Evolutionary conservation across 169 alveolate genomes (phyloP), one percentile per base, ranked within the genome.

Genomic region (Plasmodium cynomolgi): DNA sequence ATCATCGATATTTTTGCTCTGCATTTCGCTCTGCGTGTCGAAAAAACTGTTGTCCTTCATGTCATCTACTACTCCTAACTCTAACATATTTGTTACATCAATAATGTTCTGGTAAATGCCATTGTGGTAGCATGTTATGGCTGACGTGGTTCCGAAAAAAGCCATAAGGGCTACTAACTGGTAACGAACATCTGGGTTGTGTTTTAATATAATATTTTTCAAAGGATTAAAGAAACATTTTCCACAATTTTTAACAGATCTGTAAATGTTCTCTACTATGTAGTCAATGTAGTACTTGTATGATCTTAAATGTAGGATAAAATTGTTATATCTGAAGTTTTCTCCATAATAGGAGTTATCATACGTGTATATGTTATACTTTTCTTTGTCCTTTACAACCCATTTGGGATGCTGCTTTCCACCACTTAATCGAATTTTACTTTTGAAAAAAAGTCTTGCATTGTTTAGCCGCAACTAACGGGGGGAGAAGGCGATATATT

Each of bases 121-220:
- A 81, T 96, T 96, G 84, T 93, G 97, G 85, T 92, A 91, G 20
- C 91, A 58, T 31, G 98, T 97, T 62, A 97, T 96, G 15, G 95
- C 96, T 92, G 97, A 92, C 29, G 98, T 95, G 2, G 98, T 97
- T 37, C 91, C 93, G 79, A 96, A 92, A 95, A 97, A 97, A n/a
- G 98, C 92, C 54, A 95, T 80, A 44, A 97, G 96, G 20, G 98
- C 98, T 50, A 96, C 97, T 79, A 97, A 92, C 92, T 97, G 98
- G 86, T 96, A 96, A 88, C 98, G 96, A 88, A 97, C 82, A 81
- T 97, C 98, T 20, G 98, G 98, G 93, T 97, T 97, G 88, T 97
- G 98, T 81, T 88, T 96, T 47, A 91, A 82, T 26, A 96, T 96
- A 73, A 96, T 72, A 47, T 83, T 81, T 73, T 80, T 94, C 41